These are phyloP conservation scores for Ganoderma meredithae DNA, from an alignment of 1,284 basidiomycete species.

Conservation along the genomic window DNA sequence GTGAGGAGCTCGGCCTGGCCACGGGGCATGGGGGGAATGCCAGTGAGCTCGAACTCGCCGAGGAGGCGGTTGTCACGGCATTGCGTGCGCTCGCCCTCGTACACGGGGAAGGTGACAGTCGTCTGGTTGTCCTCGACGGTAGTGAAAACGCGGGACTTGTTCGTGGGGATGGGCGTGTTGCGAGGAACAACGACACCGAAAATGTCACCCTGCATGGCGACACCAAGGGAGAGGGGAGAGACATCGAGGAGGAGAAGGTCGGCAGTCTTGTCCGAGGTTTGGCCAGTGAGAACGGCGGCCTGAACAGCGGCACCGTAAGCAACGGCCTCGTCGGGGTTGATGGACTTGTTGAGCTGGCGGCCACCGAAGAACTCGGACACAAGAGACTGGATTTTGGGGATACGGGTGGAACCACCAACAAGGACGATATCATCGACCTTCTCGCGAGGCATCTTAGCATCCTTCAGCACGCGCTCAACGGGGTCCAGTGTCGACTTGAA, in stretches of 20 bases:
- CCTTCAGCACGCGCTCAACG: constrained; percentile 98
- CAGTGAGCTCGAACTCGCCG: constrained; percentile 96
- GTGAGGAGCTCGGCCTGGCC: constrained; percentile 96
- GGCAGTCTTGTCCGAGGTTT: constrained; percentile 95
- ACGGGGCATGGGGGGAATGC: constrained; percentile 96
- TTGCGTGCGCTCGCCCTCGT: constrained; percentile 96
- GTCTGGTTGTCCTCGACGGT: constrained; percentile 99
- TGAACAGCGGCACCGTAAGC: constrained; percentile 97
- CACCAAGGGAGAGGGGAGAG: constrained; percentile 95
- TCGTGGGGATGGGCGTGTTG: constrained; percentile 97
- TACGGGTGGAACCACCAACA: constrained; percentile 99
- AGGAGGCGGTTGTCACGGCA: constrained; percentile 97
- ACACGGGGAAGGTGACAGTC: constrained; percentile 97
- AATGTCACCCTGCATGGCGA: constrained; percentile 98
- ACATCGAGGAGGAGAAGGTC: constrained; percentile 97
- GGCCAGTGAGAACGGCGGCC: constrained; percentile 94
- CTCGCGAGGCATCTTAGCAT: constrained; percentile 96
- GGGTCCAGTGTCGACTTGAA: constrained; percentile 99
- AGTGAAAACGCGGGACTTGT: constrained; percentile 96
- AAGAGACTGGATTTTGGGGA: constrained; percentile 98
- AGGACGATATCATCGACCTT: constrained; percentile 99
- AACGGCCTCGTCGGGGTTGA: constrained; percentile 96
- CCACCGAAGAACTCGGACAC: constrained; percentile 99
- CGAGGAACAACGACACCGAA: constrained; percentile 97
- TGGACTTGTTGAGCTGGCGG: constrained; percentile 98